phyloP scores from a whole-genome alignment of 306 rosid species.

The barrel medic (Medicago truncatula) region MtrunA17r5.0-ANR NC_053049.1:36623501-36624000 shows the following conservation, averaged over 20 bases:
- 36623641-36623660: slow-evolving; percentile 24
- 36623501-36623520: slow-evolving; percentile 97
- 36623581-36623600: slow-evolving; percentile 95
- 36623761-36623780: slow-evolving; percentile 92
- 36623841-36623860: slow-evolving; percentile 9
- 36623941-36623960: slow-evolving; percentile 97
- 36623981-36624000: slow-evolving; percentile 97
- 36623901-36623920: slow-evolving; percentile 93
- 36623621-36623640: slow-evolving; percentile 5
- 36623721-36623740: slow-evolving; percentile 93
- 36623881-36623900: slow-evolving; percentile 78
- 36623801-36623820: slow-evolving; percentile 41
- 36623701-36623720: slow-evolving; percentile 72
- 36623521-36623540: slow-evolving; percentile 87
- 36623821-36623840: slow-evolving; percentile 15
- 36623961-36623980: slow-evolving; percentile 94
- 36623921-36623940: slow-evolving; percentile 97
- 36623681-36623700: slow-evolving; percentile 36
- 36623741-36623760: slow-evolving; percentile 93
- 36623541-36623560: slow-evolving; percentile 91
- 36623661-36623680: slow-evolving; percentile 32
- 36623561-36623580: slow-evolving; percentile 97
- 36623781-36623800: slow-evolving; percentile 69
- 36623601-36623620: slow-evolving; percentile 31
- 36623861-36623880: slow-evolving; percentile 40